Evolutionary conservation across 148 eudicot genomes (phyloP).

Genomic region (Chenopodium quinoa): DNA sequence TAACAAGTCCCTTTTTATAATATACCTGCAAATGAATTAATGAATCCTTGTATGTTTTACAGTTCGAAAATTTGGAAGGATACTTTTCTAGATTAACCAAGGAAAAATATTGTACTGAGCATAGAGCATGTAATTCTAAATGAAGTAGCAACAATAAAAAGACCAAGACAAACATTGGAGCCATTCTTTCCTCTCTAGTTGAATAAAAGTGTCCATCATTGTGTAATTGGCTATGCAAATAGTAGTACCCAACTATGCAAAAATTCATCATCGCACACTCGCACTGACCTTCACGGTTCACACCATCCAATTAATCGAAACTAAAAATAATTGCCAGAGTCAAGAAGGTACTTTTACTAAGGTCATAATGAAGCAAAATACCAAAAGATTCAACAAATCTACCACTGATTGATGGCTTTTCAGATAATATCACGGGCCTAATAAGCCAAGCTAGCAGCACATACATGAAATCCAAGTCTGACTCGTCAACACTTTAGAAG

Average conservation of each 20-base stretch:
- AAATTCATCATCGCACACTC: background rate
- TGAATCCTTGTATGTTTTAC: too few relatives aligned
- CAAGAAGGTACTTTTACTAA: background rate
- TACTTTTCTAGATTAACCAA: too few relatives aligned
- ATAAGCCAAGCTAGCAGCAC: slow-evolving; percentile 8
- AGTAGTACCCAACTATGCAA: background rate
- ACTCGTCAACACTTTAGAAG: slow-evolving; percentile 5
- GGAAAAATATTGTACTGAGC: background rate
- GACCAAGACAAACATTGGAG: background rate
- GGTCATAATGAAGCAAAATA: background rate
- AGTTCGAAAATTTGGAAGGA: too few relatives aligned
- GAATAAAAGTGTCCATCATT: background rate
- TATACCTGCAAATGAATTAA: too few relatives aligned
- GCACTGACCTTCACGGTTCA: background rate
- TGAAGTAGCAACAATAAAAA: background rate
- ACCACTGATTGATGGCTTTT: background rate
- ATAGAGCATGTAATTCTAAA: background rate
- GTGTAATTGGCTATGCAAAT: background rate
- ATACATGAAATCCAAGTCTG: slow-evolving; percentile 13
- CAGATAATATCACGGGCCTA: background rate
- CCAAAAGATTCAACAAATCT: background rate
- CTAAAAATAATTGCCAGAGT: background rate
- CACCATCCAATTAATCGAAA: background rate
- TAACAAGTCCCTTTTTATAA: too few relatives aligned
- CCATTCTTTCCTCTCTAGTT: background rate